These are phyloP conservation scores for Pichia sp. DNA, from an alignment of 1,139 yeast species.

Conservation along the genomic window DNA sequence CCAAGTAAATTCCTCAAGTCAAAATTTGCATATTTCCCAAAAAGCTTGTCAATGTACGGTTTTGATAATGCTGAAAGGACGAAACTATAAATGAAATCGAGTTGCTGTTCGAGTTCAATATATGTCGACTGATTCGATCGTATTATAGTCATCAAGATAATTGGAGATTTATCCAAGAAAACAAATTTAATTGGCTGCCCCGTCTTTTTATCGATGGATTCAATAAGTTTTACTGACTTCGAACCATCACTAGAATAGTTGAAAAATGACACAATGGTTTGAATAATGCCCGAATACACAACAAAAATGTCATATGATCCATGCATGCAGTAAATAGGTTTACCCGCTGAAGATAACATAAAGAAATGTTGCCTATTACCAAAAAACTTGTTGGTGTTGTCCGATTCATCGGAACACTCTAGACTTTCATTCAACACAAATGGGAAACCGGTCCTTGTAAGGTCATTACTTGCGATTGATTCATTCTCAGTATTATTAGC, in stretches of 20 bases:
- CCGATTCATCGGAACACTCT: constrained; percentile 27
- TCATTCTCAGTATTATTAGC: neutral
- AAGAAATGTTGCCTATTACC: constrained; percentile 63
- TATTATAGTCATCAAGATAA: constrained; percentile 71
- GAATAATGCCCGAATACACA: constrained; percentile 71
- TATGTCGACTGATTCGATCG: constrained; percentile 40
- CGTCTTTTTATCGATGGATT: constrained; percentile 30
- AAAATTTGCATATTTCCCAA: constrained; percentile 68
- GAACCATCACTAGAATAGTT: constrained; percentile 36
- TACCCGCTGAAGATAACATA: constrained; percentile 86
- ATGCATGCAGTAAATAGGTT: constrained; percentile 80
- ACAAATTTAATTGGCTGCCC: constrained; percentile 46
- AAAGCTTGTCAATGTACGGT: constrained; percentile 65
- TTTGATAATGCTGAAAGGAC: constrained; percentile 75
- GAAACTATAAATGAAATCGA: constrained; percentile 72
- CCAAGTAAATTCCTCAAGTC: constrained; percentile 77
- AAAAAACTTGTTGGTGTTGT: constrained; percentile 37
- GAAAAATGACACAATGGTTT: constrained; percentile 61
- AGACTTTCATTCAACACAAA: constrained; percentile 18
- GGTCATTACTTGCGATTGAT: neutral
- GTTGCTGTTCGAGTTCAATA: constrained; percentile 55
- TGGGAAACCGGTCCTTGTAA: constrained; percentile 10
- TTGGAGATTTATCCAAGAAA: constrained; percentile 61
- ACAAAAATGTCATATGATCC: constrained; percentile 69
- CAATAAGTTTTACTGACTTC: constrained; percentile 37